phyloP scores from a whole-genome alignment of 108 stramenopile species.

The Cyclotella baltica region DNA sequence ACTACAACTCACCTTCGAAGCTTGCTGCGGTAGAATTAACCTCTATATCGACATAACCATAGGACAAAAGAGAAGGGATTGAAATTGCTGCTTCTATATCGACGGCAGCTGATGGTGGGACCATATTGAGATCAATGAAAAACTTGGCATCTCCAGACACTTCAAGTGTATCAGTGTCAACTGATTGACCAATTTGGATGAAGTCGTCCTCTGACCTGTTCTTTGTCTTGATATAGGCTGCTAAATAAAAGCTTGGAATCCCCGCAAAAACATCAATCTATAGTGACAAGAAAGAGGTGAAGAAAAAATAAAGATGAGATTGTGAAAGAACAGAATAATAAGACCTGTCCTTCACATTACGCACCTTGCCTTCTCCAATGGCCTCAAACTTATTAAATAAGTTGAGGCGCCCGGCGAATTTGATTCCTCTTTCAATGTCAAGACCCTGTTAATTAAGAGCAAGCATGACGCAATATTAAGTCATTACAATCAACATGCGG shows the following conservation, averaged over 20 bases:
- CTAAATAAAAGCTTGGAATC: not conserved
- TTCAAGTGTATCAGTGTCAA: not conserved
- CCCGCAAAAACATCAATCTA: not conserved
- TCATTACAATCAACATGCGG: no score
- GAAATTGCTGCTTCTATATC: not conserved
- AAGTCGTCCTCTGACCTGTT: not conserved
- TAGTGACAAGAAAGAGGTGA: no score
- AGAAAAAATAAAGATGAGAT: no score
- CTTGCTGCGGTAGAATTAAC: not conserved
- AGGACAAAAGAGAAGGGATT: not conserved
- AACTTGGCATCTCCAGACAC: not conserved
- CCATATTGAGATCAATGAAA: not conserved
- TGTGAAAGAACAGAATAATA: no score
- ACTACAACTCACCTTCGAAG: not conserved
- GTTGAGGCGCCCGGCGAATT: not conserved
- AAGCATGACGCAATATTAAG: no score
- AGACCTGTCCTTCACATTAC: no score
- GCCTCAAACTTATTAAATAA: not conserved
- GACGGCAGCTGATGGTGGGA: not conserved
- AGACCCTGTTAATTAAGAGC: no score
- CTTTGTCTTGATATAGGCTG: not conserved
- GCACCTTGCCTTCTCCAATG: not conserved
- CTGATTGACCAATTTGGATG: not conserved
- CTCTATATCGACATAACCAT: not conserved
- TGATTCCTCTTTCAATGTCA: not conserved